Percentiles rank a stretch among this genome's conserved stretches.
Evolutionary conservation across 1,284 basidiomycete species (phyloP).

Genomic region (Baeospora myosura): DNA sequence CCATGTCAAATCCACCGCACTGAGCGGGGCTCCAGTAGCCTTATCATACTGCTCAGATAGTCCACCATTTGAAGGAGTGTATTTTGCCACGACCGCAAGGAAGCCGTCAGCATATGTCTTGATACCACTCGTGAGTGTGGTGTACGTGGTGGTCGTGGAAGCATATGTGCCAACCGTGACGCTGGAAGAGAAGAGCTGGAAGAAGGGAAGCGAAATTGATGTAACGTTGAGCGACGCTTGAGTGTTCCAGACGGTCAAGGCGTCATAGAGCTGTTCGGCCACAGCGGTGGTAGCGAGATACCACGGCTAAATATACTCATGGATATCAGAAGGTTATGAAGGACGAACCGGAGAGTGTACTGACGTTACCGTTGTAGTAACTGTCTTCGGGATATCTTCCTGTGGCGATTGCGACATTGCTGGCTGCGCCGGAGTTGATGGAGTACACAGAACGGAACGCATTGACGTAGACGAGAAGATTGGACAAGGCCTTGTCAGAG

Average conservation of each 20-base stretch:
- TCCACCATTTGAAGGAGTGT: constrained; percentile 46
- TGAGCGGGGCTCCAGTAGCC: constrained; percentile 38
- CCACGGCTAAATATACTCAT: constrained; percentile 44
- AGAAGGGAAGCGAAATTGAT: constrained; percentile 53
- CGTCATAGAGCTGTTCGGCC: constrained; percentile 63
- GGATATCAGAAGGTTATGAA: not conserved
- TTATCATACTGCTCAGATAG: constrained; percentile 52
- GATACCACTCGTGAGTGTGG: constrained; percentile 37
- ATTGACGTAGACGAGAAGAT: constrained; percentile 43
- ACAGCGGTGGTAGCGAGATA: constrained; percentile 60
- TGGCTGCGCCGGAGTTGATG: constrained; percentile 38
- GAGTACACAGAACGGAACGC: constrained; percentile 44
- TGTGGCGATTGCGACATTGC: constrained; percentile 38
- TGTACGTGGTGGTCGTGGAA: constrained; percentile 38
- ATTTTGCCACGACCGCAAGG: constrained; percentile 42
- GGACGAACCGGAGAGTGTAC: constrained; percentile 7
- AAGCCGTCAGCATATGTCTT: constrained; percentile 54
- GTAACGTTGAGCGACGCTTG: constrained; percentile 46
- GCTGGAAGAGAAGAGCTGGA: constrained; percentile 43
- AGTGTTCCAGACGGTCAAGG: constrained; percentile 51
- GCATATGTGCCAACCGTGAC: constrained; percentile 41
- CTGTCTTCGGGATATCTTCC: constrained; percentile 53
- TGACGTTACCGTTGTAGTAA: constrained; percentile 46
- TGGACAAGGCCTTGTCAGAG: constrained; percentile 50
- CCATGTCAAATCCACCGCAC: constrained; percentile 59